Conservation (phyloP, 305 asterid genomes). For the Fraxinus greggii region DNA sequence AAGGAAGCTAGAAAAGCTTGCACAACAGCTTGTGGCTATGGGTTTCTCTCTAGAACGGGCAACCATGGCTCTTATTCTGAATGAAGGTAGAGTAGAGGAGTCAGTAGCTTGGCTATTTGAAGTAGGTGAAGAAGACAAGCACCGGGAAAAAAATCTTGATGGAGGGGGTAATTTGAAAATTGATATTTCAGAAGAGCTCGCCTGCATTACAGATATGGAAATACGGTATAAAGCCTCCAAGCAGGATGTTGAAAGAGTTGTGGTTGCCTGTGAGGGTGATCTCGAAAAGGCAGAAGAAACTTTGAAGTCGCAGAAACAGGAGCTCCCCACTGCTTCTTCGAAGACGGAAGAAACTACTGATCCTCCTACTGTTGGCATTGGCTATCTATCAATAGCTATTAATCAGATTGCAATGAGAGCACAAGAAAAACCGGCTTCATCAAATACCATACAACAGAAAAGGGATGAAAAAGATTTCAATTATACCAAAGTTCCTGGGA, state of each 20-base stretch:
- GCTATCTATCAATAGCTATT: slow-evolving; percentile 34
- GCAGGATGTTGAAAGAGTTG: slow-evolving; percentile 80
- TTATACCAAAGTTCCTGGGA: slow-evolving; percentile 41
- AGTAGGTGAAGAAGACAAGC: slow-evolving; percentile 60
- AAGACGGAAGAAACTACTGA: slow-evolving; percentile 59
- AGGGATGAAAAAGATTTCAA: slow-evolving; percentile 64
- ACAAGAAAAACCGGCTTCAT: slow-evolving; percentile 34
- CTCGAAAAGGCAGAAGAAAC: slow-evolving; percentile 73
- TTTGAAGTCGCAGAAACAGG: slow-evolving; percentile 61
- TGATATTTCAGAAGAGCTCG: slow-evolving; percentile 78
- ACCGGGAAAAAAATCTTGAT: slow-evolving; percentile 41
- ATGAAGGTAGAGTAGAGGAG: slow-evolving; percentile 85
- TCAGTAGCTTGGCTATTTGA: slow-evolving; percentile 85
- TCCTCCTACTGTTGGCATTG: slow-evolving; percentile 35
- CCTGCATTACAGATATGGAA: slow-evolving; percentile 61
- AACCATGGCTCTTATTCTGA: slow-evolving; percentile 78
- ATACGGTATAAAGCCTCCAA: slow-evolving; percentile 57
- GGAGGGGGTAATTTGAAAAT: slow-evolving; percentile 68
- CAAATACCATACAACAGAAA: slow-evolving; percentile 42
- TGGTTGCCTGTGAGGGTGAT: slow-evolving; percentile 79
- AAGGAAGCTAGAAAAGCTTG: slow-evolving; percentile 77
- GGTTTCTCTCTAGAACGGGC: slow-evolving; percentile 83
- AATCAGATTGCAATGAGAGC: slow-evolving; percentile 35
- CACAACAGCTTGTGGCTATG: slow-evolving; percentile 81
- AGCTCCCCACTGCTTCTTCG: slow-evolving; percentile 41